Percentiles rank a stretch among this genome's conserved stretches.
phyloP scores from a whole-genome alignment of 495 filamentous ascomycete genomes.

The Talaromyces nanjingensis region DNA sequence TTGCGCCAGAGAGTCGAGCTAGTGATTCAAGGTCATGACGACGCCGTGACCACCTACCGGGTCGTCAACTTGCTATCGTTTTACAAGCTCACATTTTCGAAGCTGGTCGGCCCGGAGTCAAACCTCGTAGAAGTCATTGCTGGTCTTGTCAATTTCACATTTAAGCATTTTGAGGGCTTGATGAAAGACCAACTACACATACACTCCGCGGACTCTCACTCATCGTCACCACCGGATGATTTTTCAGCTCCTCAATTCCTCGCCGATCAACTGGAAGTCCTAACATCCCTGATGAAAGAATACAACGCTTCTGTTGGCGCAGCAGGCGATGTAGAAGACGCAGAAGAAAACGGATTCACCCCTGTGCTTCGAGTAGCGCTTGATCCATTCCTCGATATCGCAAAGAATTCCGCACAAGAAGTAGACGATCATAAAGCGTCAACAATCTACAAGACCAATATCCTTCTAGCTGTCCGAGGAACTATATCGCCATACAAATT shows the following conservation, averaged over 20 bases:
- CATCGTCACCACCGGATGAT: conserved; percentile 45
- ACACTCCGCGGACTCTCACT: conserved; percentile 62
- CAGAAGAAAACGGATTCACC: conserved; percentile 47
- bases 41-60: conserved; percentile 80
- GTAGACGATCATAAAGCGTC: conserved; percentile 47
- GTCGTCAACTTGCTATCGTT: conserved; percentile 83
- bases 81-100: conserved; percentile 78
- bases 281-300: conserved; percentile 70
- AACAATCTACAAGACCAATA: conserved; percentile 80
- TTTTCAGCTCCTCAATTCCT: conserved; percentile 80
- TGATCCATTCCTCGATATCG: conserved; percentile 74
- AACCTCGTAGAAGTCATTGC: conserved; percentile 62
- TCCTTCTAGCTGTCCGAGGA: conserved; percentile 50
- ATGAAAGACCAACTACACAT: conserved; percentile 71
- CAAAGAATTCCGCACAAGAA: conserved; percentile 59
- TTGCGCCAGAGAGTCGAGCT: conserved; percentile 82
- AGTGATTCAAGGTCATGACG: conserved; percentile 86
- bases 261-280: conserved; percentile 65
- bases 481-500: conserved; percentile 36
- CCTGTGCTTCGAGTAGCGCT: conserved; percentile 75
- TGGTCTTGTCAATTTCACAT: conserved; percentile 65
- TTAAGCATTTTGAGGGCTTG: conserved; percentile 73
- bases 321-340: conserved; percentile 47
- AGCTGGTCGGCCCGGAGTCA: conserved; percentile 64
- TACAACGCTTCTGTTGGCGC: conserved; percentile 72